A percentile compares a stretch with the other conserved stretches of the same genome.
Conservation (phyloP, 2,329 filamentous ascomycete genomes). For the Alternaria sp. region DNA sequence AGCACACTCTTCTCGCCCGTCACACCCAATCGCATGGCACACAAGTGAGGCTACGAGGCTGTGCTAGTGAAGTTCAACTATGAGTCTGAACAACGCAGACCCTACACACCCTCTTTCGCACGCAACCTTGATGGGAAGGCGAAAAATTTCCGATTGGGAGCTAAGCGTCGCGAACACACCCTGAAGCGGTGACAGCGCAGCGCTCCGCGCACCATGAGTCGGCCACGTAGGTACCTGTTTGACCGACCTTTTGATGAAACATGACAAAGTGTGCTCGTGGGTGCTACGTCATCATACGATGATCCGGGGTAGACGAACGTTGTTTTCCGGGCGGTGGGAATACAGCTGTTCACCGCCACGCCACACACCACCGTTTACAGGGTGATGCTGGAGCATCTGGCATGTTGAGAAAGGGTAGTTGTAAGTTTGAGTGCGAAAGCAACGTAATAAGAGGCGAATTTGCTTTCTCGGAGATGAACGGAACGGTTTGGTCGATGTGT, state of each 20-base stretch:
- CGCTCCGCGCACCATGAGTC: constrained; percentile 24
- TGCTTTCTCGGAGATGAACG: constrained; percentile 22
- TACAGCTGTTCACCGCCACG: constrained; percentile 42
- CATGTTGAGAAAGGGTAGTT: constrained; percentile 9
- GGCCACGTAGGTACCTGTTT: constrained; percentile 37
- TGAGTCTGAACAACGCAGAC: constrained; percentile 27
- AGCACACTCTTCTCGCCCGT: constrained; percentile 5
- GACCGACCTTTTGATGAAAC: constrained; percentile 28
- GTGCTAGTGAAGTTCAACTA: constrained; percentile 13
- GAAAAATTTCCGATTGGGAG: constrained; percentile 6
- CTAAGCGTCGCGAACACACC: neutral
- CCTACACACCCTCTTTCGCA: constrained; percentile 28
- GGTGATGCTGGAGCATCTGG: constrained; percentile 29
- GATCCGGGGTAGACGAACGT: constrained; percentile 32
- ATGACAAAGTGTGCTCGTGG: constrained; percentile 7
- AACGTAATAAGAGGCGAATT: constrained; percentile 25
- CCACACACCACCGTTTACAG: neutral
- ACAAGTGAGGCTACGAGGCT: constrained; percentile 29
- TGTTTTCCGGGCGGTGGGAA: constrained; percentile 25
- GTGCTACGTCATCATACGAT: constrained; percentile 39
- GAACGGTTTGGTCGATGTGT: constrained; percentile 1
- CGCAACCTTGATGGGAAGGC: constrained; percentile 9
- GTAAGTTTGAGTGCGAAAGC: constrained; percentile 14
- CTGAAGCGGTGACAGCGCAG: constrained; percentile 34
- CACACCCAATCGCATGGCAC: constrained; percentile 13